Evolutionary conservation across 164 flowering plant genomes (phyloP).

Genomic region (Aristolochia californica): DNA sequence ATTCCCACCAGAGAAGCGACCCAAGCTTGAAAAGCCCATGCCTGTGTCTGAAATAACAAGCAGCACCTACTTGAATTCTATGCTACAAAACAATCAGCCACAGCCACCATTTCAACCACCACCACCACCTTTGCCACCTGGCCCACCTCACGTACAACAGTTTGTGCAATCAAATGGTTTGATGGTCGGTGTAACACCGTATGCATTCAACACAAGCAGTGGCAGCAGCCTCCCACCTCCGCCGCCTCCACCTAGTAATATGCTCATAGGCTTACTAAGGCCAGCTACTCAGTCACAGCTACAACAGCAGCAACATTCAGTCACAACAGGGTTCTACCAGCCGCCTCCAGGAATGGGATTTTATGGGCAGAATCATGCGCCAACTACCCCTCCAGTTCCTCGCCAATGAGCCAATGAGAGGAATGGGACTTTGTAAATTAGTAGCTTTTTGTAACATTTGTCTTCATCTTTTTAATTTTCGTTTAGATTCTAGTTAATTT

Average conservation of each 20-base stretch:
- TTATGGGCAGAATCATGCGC: slow-evolving; percentile 49
- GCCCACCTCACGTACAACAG: slow-evolving; percentile 31
- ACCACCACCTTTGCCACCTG: slow-evolving; percentile 25
- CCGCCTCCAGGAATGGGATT: slow-evolving; percentile 49
- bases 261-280: slow-evolving; percentile 37
- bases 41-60: slow-evolving; percentile 30
- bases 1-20: slow-evolving; percentile 41
- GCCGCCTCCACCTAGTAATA: slow-evolving; percentile 45
- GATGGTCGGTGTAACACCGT: slow-evolving; percentile 45
- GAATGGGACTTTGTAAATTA: too few species aligned
- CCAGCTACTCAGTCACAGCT: slow-evolving; percentile 30
- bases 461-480: too few species aligned
- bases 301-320: slow-evolving; percentile 18
- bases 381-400: slow-evolving; percentile 33
- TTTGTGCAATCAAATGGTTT: slow-evolving; percentile 39
- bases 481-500: too few species aligned
- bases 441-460: too few species aligned
- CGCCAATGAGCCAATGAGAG: slow-evolving; percentile 25
- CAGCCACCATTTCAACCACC: slow-evolving; percentile 29
- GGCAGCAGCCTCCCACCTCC: slow-evolving; percentile 41
- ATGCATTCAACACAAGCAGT: slow-evolving; percentile 19
- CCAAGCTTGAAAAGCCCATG: slow-evolving; percentile 48
- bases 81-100: slow-evolving; percentile 28
- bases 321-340: slow-evolving; percentile 2
- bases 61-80: slow-evolving; percentile 21